Conservation (phyloP, 2,329 filamentous ascomycete species). For the Fusarium sp. region DNA sequence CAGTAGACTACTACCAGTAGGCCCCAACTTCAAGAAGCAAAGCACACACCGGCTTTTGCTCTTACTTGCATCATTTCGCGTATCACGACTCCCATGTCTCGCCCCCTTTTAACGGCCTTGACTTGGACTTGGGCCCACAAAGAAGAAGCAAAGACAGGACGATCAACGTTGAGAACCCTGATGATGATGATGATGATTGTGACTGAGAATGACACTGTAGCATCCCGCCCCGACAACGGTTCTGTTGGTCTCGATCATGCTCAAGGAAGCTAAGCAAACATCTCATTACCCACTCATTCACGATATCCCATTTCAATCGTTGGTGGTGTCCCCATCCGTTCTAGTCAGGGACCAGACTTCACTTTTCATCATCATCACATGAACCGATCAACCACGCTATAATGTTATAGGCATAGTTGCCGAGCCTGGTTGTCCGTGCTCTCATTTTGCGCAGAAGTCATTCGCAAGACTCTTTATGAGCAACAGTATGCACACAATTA, state of each 20-base stretch:
- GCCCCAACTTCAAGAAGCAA: constrained; percentile 27
- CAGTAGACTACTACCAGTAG: background rate
- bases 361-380: constrained; percentile 30
- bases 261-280: constrained; percentile 4
- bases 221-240: constrained; percentile 18
- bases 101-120: constrained; percentile 28
- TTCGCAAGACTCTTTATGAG: background rate
- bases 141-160: constrained; percentile 2
- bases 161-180: constrained; percentile 19
- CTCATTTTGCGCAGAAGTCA: constrained; percentile 11
- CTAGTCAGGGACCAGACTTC: constrained; percentile 33
- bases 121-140: background rate
- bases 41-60: constrained; percentile 4
- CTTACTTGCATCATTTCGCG: constrained; percentile 37
- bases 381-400: constrained; percentile 19
- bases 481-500: background rate
- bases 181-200: constrained; percentile 10
- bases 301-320: background rate
- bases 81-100: constrained; percentile 27
- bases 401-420: constrained; percentile 27
- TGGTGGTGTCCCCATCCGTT: constrained; percentile 19
- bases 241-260: constrained; percentile 7
- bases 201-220: constrained; percentile 25
- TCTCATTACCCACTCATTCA: constrained; percentile 13
- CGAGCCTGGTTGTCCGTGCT: constrained; percentile 14